These are phyloP conservation scores for Amylocarpus encephaloides DNA, from an alignment of 2,329 filamentous ascomycete genomes.

Conservation along the genomic window DNA sequence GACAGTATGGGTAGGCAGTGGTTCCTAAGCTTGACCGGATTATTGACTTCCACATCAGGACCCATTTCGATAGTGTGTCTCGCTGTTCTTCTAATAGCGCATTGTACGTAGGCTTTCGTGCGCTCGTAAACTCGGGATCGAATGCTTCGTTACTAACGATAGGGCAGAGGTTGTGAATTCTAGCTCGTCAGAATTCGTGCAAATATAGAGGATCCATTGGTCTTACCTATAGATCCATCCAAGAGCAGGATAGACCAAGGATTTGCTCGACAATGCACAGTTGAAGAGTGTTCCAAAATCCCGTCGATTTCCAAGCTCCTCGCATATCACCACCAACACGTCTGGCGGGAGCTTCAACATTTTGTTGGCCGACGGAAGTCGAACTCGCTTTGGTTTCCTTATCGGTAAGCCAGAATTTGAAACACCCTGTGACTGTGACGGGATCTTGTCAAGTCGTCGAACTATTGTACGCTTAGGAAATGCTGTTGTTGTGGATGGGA, in stretches of 20 bases:
- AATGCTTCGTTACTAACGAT: constrained; percentile 34
- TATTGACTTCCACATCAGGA: constrained; percentile 61
- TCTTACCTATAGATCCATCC: constrained; percentile 56
- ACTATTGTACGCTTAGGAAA: not conserved
- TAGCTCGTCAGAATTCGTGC: constrained; percentile 27
- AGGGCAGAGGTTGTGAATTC: constrained; percentile 42
- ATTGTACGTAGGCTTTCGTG: constrained; percentile 13
- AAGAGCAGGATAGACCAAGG: constrained; percentile 52
- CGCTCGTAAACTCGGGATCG: constrained; percentile 33
- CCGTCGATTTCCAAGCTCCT: constrained; percentile 47
- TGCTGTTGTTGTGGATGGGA: not conserved
- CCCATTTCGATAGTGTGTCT: constrained; percentile 42
- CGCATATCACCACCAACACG: constrained; percentile 53
- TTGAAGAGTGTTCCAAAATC: constrained; percentile 57
- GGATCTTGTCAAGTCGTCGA: too few species aligned
- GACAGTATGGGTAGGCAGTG: constrained; percentile 63
- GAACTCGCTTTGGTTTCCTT: too few species aligned
- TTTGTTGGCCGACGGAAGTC: constrained; percentile 6
- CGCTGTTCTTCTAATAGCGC: constrained; percentile 15
- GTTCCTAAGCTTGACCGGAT: constrained; percentile 56
- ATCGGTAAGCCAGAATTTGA: too few species aligned
- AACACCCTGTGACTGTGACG: too few species aligned
- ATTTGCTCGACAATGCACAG: constrained; percentile 48
- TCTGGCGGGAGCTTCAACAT: constrained; percentile 45
- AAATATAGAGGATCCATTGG: constrained; percentile 3